These are phyloP conservation scores for Mucor racemosus DNA, from an alignment of 371 early-diverging fungal genomes.

Conservation along the genomic window DNA sequence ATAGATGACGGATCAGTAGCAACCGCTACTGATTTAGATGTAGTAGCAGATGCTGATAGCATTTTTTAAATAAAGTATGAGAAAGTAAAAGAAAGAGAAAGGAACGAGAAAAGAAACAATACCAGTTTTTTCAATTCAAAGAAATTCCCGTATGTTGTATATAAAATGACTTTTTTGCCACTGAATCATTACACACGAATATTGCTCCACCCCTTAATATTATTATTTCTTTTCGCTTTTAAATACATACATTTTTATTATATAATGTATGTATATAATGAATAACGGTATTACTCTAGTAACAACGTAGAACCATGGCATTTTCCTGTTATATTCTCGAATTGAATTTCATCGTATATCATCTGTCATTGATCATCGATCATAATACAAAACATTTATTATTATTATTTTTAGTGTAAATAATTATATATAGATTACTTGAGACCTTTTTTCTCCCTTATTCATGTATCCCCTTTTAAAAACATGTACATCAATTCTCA, in stretches of 20 bases:
- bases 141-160: slow-evolving; percentile 10
- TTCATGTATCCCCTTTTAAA: not conserved
- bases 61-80: not conserved
- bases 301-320: not conserved
- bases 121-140: not conserved
- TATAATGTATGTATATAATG: not conserved
- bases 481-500: not conserved
- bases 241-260: too few species aligned
- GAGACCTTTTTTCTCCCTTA: not conserved
- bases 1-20: not conserved
- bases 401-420: not conserved
- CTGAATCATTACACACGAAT: slow-evolving; percentile 1
- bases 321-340: not conserved
- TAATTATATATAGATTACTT: not conserved
- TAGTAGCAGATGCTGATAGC: slow-evolving; percentile 8
- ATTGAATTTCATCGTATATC: not conserved
- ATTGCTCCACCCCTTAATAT: not conserved
- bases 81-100: slow-evolving; percentile 1
- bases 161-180: slow-evolving; percentile 7
- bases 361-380: not conserved
- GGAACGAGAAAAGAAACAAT: not conserved
- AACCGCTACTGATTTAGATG: not conserved
- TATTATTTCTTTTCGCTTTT: not conserved
- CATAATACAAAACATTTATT: not conserved
- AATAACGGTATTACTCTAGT: not conserved